Conservation (phyloP, 2,329 filamentous ascomycete species). For the Talaromyces atroroseus region DNA sequence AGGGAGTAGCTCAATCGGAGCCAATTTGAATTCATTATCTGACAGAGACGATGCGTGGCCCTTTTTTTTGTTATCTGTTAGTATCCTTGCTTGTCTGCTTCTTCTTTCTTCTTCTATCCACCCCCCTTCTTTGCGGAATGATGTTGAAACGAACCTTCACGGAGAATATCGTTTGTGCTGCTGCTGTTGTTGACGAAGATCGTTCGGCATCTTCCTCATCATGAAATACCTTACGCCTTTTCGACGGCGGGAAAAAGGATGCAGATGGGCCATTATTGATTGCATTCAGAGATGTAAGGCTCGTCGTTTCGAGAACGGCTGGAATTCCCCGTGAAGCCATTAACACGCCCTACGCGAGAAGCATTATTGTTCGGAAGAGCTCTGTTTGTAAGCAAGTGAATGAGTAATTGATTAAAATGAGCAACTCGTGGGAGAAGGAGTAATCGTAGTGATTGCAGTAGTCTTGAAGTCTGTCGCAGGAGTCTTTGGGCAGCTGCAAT, state of each 20-base stretch:
- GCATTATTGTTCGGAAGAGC: conserved; percentile 17
- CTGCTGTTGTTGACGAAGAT: neutral
- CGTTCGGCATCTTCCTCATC: conserved; percentile 1
- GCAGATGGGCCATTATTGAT: conserved; percentile 18
- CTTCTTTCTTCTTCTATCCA: too few species aligned
- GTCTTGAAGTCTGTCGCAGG: neutral
- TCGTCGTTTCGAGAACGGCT: conserved; percentile 30
- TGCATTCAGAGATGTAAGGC: conserved; percentile 28
- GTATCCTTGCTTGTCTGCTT: neutral
- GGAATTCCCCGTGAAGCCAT: conserved; percentile 33
- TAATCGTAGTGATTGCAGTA: neutral
- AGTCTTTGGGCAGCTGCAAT: conserved; percentile 2
- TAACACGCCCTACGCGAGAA: conserved; percentile 21
- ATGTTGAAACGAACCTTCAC: conserved; percentile 34
- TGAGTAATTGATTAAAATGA: neutral
- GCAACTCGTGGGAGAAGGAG: neutral
- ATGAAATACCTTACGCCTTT: conserved; percentile 31
- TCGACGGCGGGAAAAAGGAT: conserved; percentile 20
- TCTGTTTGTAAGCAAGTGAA: neutral
- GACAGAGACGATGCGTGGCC: conserved; percentile 31
- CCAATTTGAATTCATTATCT: conserved; percentile 29
- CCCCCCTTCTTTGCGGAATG: too few species aligned
- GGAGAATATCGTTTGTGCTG: conserved; percentile 18
- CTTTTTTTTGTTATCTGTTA: conserved; percentile 17
- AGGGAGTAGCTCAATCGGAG: conserved; percentile 32